Percentiles rank a stretch among this genome's conserved stretches.
These are phyloP conservation scores for Aspergillus awamori DNA, from an alignment of 2,329 filamentous ascomycete species.

Conservation along the genomic window DNA sequence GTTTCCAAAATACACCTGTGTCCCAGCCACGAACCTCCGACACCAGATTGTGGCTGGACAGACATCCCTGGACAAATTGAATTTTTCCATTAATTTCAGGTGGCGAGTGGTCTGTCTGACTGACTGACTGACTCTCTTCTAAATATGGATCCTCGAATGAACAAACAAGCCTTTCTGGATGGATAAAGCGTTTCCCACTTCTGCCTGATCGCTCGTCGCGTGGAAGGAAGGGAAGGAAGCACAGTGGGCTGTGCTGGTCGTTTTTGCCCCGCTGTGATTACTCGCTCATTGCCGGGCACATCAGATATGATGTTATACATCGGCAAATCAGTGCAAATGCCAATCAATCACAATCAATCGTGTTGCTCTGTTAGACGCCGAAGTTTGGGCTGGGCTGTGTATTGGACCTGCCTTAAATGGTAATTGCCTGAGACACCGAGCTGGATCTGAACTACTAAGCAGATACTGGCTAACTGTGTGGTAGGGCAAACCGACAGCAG, in stretches of 20 bases:
- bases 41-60: not conserved
- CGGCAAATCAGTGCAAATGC: not conserved
- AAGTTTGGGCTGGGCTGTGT: not conserved
- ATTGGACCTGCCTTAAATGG: not conserved
- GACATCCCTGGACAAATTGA: not conserved
- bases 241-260: too few species aligned
- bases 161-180: conserved; percentile 4
- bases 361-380: not conserved
- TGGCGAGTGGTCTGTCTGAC: not conserved
- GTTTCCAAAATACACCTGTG: not conserved
- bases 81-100: not conserved
- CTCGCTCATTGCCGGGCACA: not conserved
- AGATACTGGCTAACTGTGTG: not conserved
- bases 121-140: not conserved
- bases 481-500: not conserved
- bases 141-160: not conserved
- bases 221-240: too few species aligned
- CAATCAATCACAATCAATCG: not conserved
- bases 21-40: not conserved
- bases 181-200: conserved; percentile 1
- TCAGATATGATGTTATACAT: not conserved
- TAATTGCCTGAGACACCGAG: not conserved
- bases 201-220: not conserved
- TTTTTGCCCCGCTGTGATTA: not conserved
- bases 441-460: not conserved